phyloP scores from a whole-genome alignment of 2,329 filamentous ascomycete species.

The Diaporthe caulivora region DNA sequence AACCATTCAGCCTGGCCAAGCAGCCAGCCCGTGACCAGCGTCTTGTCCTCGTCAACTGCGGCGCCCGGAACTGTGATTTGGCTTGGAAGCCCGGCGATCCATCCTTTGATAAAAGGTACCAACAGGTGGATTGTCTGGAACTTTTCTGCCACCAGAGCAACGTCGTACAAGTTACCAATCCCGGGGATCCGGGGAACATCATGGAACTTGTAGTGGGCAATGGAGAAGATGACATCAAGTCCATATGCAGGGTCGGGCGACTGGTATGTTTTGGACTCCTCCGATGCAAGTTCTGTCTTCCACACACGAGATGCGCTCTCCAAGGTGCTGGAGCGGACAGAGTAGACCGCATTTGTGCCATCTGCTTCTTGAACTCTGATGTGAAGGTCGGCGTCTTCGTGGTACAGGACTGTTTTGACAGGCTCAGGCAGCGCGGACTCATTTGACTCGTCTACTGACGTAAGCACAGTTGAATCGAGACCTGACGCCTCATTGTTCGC shows the following conservation, averaged over 20 bases:
- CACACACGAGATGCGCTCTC: conserved; percentile 40
- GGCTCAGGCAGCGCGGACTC: background rate
- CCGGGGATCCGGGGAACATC: conserved; percentile 38
- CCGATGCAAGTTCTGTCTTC: conserved; percentile 31
- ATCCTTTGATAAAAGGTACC: conserved; percentile 41
- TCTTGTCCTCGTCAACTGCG: conserved; percentile 40
- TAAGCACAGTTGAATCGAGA: conserved; percentile 5
- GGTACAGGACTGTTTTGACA: conserved; percentile 38
- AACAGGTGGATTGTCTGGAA: conserved; percentile 43
- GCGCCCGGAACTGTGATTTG: conserved; percentile 36
- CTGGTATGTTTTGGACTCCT: conserved; percentile 22
- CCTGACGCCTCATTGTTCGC: background rate
- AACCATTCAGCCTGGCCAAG: conserved; percentile 44
- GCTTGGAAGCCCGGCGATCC: conserved; percentile 39
- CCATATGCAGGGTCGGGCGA: conserved; percentile 37
- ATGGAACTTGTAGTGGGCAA: conserved; percentile 45
- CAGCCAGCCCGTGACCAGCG: conserved; percentile 41
- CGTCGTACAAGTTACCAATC: conserved; percentile 40
- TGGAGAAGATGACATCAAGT: conserved; percentile 42
- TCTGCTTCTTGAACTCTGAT: conserved; percentile 37
- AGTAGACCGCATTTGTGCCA: conserved; percentile 34
- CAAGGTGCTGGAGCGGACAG: conserved; percentile 39
- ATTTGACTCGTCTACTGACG: conserved; percentile 21
- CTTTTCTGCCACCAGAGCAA: conserved; percentile 42
- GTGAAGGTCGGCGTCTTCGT: conserved; percentile 41